Percentiles rank a stretch among this genome's conserved stretches.
Conservation (phyloP, 768 basidiomycete species). For the Termitomyces sp. region DNA sequence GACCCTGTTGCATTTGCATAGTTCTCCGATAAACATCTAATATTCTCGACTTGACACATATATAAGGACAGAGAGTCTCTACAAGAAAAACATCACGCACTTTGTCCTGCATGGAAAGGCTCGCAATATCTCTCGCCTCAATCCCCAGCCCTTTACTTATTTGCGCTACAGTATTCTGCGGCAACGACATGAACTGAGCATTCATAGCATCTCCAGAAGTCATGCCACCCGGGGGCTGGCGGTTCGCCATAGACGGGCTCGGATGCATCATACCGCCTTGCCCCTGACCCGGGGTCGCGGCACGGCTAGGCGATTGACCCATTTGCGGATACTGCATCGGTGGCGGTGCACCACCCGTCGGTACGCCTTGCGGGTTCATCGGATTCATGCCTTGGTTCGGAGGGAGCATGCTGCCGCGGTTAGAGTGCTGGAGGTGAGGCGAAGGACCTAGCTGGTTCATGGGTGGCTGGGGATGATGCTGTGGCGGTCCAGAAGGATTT, state of each 20-base stretch:
- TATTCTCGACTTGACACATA: constrained; percentile 15
- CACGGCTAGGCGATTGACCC: constrained; percentile 56
- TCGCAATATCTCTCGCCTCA: constrained; percentile 7
- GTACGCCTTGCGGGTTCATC: constrained; percentile 24
- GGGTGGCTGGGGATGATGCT: constrained; percentile 24
- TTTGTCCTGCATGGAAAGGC: constrained; percentile 43
- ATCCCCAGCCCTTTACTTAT: constrained; percentile 13
- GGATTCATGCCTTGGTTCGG: constrained; percentile 37
- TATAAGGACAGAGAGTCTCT: neutral
- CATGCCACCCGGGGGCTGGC: constrained; percentile 27
- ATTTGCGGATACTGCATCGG: constrained; percentile 34
- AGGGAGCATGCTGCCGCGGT: constrained; percentile 39
- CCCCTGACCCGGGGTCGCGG: constrained; percentile 26
- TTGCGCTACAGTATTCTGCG: constrained; percentile 22
- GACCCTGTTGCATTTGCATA: constrained; percentile 13
- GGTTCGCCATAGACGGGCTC: constrained; percentile 52
- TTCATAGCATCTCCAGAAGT: constrained; percentile 22
- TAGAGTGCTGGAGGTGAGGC: constrained; percentile 43
- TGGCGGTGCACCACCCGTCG: constrained; percentile 26
- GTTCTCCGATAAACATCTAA: constrained; percentile 10
- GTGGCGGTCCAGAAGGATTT: constrained; percentile 25
- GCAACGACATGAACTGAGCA: constrained; percentile 36
- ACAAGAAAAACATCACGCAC: constrained; percentile 28
- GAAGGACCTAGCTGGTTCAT: constrained; percentile 49
- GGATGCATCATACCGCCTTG: constrained; percentile 38